Evolutionary conservation across 2,329 filamentous ascomycete genomes (phyloP).

Genomic region (Aaosphaeria arxii): DNA sequence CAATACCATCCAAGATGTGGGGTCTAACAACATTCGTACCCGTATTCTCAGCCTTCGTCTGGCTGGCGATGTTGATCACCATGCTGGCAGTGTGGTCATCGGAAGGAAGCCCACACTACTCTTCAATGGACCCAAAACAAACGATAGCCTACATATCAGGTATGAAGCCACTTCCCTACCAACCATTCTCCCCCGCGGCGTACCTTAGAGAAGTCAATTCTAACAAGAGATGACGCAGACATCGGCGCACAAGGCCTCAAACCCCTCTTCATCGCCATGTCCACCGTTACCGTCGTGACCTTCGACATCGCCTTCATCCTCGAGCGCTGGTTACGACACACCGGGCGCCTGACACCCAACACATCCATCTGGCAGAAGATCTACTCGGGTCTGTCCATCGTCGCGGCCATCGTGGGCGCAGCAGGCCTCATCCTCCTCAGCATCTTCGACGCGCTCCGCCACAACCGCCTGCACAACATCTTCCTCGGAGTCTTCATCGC

Average conservation of each 20-base stretch:
- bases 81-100: constrained; percentile 70
- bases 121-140: constrained; percentile 58
- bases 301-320: constrained; percentile 77
- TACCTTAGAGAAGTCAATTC: constrained; percentile 12
- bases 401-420: constrained; percentile 71
- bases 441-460: constrained; percentile 77
- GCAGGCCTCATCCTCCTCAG: constrained; percentile 77
- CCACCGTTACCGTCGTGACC: constrained; percentile 68
- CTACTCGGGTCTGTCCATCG: constrained; percentile 59
- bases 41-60: constrained; percentile 58
- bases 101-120: constrained; percentile 55
- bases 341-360: constrained; percentile 75
- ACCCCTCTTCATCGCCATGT: constrained; percentile 75
- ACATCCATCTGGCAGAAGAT: constrained; percentile 61
- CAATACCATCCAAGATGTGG: constrained; percentile 21
- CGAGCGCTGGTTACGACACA: constrained; percentile 83
- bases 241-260: constrained; percentile 62
- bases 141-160: constrained; percentile 71
- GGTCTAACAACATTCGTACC: constrained; percentile 59
- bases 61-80: constrained; percentile 61
- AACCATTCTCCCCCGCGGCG: constrained; percentile 9
- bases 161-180: constrained; percentile 17
- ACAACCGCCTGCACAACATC: constrained; percentile 66
- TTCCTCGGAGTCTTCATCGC: constrained; percentile 81
- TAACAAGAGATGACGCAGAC: constrained; percentile 33